phyloP scores from a whole-genome alignment of 306 rosid genomes.

The Cajanus cajan region DNA sequence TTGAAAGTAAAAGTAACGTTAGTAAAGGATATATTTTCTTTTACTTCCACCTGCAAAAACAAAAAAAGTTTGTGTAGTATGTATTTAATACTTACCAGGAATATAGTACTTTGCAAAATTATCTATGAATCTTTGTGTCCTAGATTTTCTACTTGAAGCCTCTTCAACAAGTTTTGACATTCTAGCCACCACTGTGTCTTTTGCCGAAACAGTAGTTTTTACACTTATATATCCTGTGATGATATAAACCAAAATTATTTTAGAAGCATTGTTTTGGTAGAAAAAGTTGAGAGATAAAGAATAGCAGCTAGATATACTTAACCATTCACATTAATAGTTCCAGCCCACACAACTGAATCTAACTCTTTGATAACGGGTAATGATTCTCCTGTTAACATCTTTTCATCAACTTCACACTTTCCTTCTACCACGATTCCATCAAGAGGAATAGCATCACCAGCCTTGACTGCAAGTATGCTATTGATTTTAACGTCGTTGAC shows the following conservation, averaged over 20 bases:
- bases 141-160: constrained; percentile 73
- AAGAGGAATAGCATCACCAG: constrained; percentile 85
- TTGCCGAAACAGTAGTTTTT: constrained; percentile 72
- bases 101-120: constrained; percentile 76
- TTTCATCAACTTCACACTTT: constrained; percentile 82
- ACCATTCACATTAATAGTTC: constrained; percentile 81
- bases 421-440: constrained; percentile 87
- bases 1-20: background rate
- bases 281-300: background rate
- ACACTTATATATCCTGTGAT: constrained; percentile 72
- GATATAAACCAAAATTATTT: background rate
- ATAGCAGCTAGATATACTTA: background rate
- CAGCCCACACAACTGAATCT: constrained; percentile 81
- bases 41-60: background rate
- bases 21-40: background rate
- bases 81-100: constrained; percentile 50
- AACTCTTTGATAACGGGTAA: constrained; percentile 81
- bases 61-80: background rate
- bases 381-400: constrained; percentile 86
- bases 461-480: constrained; percentile 70
- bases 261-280: background rate
- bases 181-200: constrained; percentile 79
- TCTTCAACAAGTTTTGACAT: constrained; percentile 89
- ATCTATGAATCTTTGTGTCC: constrained; percentile 73
- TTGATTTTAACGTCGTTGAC: constrained; percentile 68